Conservation (phyloP, 2,329 filamentous ascomycete genomes). For the Neopestalotiopsis clavispora region DNA sequence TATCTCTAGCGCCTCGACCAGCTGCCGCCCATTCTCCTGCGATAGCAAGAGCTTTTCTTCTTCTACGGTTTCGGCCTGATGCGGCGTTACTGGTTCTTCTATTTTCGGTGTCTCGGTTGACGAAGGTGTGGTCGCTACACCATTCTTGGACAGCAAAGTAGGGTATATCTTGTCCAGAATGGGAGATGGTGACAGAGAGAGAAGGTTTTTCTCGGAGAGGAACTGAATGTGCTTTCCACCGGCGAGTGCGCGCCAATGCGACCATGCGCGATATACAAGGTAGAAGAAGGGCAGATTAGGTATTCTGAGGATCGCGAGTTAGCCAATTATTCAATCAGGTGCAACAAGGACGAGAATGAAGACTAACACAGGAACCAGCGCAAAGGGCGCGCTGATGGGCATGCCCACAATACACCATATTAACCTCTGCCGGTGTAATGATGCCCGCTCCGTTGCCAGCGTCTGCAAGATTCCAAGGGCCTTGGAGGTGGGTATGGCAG, state of each 20-base stretch:
- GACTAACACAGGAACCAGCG: conserved; percentile 81
- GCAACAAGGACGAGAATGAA: not conserved
- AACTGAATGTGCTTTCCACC: conserved; percentile 87
- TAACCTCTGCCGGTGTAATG: conserved; percentile 76
- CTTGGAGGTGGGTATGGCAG: conserved; percentile 67
- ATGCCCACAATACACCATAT: conserved; percentile 82
- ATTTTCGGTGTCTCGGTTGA: conserved; percentile 23
- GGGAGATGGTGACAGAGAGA: conserved; percentile 68
- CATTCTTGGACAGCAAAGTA: conserved; percentile 28
- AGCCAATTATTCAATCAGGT: conserved; percentile 19
- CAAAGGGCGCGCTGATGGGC: conserved; percentile 84
- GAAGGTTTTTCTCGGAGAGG: conserved; percentile 74
- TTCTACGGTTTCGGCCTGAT: conserved; percentile 41
- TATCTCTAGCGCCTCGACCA: conserved; percentile 67
- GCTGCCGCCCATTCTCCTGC: conserved; percentile 57
- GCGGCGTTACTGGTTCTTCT: conserved; percentile 21
- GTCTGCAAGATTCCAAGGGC: conserved; percentile 69
- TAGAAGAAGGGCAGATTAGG: conserved; percentile 98
- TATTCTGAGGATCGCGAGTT: conserved; percentile 56
- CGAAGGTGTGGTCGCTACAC: conserved; percentile 27
- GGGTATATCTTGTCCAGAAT: conserved; percentile 77
- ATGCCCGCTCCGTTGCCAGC: conserved; percentile 81
- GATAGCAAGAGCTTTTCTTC: conserved; percentile 49
- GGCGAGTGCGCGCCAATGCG: conserved; percentile 83
- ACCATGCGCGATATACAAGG: conserved; percentile 87